phyloP scores from a whole-genome alignment of 805 yeast species.

The Saturnispora silvae region DNA sequence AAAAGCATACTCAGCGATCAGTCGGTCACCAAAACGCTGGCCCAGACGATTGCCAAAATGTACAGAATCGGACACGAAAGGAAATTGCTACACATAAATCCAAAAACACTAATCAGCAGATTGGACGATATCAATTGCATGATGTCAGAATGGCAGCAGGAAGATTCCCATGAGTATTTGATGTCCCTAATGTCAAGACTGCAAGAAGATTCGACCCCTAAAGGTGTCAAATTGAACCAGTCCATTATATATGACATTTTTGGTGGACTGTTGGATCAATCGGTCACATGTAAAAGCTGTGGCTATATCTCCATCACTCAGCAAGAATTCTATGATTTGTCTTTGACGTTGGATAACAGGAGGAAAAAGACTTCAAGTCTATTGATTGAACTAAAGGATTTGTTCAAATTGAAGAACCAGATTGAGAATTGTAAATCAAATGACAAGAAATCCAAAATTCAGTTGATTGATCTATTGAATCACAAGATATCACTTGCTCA shows the following conservation, averaged over 20 bases:
- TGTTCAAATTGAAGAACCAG: slow-evolving; percentile 20
- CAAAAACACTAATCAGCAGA: slow-evolving; percentile 58
- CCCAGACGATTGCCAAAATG: slow-evolving; percentile 60
- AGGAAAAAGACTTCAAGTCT: slow-evolving; percentile 28
- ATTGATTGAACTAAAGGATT: slow-evolving; percentile 20
- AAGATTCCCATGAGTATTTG: slow-evolving; percentile 93
- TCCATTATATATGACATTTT: slow-evolving; percentile 86
- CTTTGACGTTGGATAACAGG: slow-evolving; percentile 58
- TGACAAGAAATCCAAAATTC: slow-evolving; percentile 16
- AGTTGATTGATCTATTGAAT: slow-evolving; percentile 21
- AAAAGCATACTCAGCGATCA: no score
- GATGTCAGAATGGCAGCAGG: slow-evolving; percentile 98
- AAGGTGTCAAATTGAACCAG: slow-evolving; percentile 70
- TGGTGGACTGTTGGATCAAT: slow-evolving; percentile 82
- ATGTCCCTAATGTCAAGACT: slow-evolving; percentile 82
- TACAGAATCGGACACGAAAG: slow-evolving; percentile 44
- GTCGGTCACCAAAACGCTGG: slow-evolving; percentile 42
- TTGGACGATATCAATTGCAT: slow-evolving; percentile 81
- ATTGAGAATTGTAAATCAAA: slow-evolving; percentile 21
- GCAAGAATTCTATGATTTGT: slow-evolving; percentile 89
- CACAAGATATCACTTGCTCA: slow-evolving; percentile 22
- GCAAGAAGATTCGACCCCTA: slow-evolving; percentile 89
- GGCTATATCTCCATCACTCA: slow-evolving; percentile 74
- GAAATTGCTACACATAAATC: slow-evolving; percentile 49
- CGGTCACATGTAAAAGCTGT: slow-evolving; percentile 75